Evolutionary conservation across 768 basidiomycete species (phyloP), one percentile per base, ranked within the genome.

Genomic region (Pholiota molesta): DNA sequence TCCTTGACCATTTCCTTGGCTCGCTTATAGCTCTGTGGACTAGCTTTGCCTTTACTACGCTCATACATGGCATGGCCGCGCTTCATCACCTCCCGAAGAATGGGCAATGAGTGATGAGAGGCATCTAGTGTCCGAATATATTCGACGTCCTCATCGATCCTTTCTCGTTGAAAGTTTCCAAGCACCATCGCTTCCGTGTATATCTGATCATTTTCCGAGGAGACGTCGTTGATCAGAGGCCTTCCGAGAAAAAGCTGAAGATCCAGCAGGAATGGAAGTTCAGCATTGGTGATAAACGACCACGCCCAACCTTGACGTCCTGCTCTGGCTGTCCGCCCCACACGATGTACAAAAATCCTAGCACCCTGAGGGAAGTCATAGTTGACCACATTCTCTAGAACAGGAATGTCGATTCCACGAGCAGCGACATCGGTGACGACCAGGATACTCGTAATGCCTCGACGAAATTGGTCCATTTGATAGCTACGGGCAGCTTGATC

Each of bases 371-470:
- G 97, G 67, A 99, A 98, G 69, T 99, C 97, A 74, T 96, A 99
- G 74, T 99, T 99, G 73, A 99, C 81, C 35, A 99, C 97, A 71
- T 99, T 93, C 72, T 96, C 94, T 63, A 99, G 83, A 42, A 98
- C 83, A 5, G 97, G 97, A 35, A 99, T 96, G 76, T 99, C 97
- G 67, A 99, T 94, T 69, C 97, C 97, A 66, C 97, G 91, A 14
- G 97, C 97, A 19, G 97, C 97, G 42, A 99, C 95, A 70, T 99
- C 97, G 0, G 97, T 99, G 45, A 99, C 97, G 37, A 99, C 95
- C 26, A 99, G 81, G 52, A 99, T 83, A 65, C 82, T 91, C 0
- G 95, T 92, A 31, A 79, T 72, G 0, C 92, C 91, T 13, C 85
- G 82, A 23, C 95, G 87, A 77, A 99, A 99, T 62, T 86, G 85